Evolutionary conservation across 169 alveolate genomes (phyloP).

Genomic region (Eimeria falciformis): DNA sequence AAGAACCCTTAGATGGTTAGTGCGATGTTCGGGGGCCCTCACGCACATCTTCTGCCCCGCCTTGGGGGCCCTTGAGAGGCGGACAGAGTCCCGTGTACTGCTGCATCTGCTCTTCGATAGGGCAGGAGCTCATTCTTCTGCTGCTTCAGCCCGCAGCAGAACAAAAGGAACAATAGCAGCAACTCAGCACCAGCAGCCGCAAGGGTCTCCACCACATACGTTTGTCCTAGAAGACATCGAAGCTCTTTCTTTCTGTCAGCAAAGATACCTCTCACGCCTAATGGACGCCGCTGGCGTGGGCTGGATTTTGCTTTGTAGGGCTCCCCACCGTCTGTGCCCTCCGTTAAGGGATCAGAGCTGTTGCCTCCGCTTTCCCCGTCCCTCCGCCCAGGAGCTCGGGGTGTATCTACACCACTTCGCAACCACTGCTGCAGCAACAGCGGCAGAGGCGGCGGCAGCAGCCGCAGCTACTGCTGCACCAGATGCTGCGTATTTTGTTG

Average conservation of each 20-base stretch:
- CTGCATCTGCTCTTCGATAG: background rate
- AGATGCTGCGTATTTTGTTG: background rate
- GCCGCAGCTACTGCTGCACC: background rate
- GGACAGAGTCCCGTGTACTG: background rate
- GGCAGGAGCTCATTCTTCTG: background rate
- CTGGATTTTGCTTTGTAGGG: background rate
- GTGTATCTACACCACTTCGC: background rate
- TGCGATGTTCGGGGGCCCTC: background rate
- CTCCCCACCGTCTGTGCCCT: background rate
- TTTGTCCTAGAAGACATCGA: background rate
- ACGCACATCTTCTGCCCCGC: constrained; percentile 28
- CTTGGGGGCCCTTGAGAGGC: background rate
- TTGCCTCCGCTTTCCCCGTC: constrained; percentile 13
- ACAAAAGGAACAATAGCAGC: background rate
- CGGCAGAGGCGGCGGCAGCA: constrained; percentile 24
- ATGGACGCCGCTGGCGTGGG: background rate
- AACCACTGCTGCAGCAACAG: constrained; percentile 42
- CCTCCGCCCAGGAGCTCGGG: background rate
- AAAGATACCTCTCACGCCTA: background rate
- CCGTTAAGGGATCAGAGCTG: background rate
- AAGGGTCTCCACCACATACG: background rate
- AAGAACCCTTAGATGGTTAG: background rate
- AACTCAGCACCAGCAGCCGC: background rate
- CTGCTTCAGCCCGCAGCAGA: constrained; percentile 8
- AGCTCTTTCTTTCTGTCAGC: background rate